These are phyloP conservation scores for Castanea sativa DNA, from an alignment of 306 rosid species.

Conservation along the genomic window DNA sequence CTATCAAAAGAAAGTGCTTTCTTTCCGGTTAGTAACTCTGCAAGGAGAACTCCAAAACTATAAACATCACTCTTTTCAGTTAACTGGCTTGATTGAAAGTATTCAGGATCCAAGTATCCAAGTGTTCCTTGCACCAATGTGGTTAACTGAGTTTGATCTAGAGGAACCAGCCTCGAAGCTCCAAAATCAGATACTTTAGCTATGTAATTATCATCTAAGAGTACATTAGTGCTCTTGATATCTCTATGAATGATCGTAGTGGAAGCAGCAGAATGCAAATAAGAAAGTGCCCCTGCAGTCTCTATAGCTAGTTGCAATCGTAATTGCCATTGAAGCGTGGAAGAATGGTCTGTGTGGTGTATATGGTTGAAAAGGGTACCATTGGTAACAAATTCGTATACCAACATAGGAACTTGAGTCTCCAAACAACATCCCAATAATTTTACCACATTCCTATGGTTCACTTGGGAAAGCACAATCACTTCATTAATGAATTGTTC, in stretches of 20 bases:
- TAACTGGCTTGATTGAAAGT: slow-evolving; percentile 20
- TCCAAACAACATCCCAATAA: slow-evolving; percentile 52
- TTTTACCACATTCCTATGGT: slow-evolving; percentile 41
- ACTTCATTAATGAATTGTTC: slow-evolving; percentile 49
- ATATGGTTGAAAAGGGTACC: slow-evolving; percentile 36
- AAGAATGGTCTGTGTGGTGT: not conserved
- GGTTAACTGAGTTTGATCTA: slow-evolving; percentile 29
- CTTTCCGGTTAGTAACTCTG: slow-evolving; percentile 32
- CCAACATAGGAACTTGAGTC: slow-evolving; percentile 39
- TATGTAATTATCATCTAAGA: slow-evolving; percentile 21
- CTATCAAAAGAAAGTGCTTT: slow-evolving; percentile 21
- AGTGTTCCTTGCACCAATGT: slow-evolving; percentile 50
- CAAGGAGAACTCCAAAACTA: slow-evolving; percentile 11
- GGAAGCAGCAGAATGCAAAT: slow-evolving; percentile 36
- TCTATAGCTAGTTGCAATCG: slow-evolving; percentile 35
- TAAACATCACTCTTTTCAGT: no score
- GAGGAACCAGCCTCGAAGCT: slow-evolving; percentile 36
- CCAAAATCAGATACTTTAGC: slow-evolving; percentile 49
- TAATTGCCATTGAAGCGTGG: slow-evolving; percentile 23
- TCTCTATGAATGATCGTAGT: slow-evolving; percentile 49
- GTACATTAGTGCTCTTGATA: slow-evolving; percentile 42
- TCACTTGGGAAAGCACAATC: slow-evolving; percentile 41
- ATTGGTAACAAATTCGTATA: slow-evolving; percentile 37
- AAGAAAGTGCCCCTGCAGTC: slow-evolving; percentile 33
- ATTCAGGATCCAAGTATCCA: slow-evolving; percentile 44